Conservation (phyloP, 139 green algal genomes). For the Chlamydomonas urium region DNA sequence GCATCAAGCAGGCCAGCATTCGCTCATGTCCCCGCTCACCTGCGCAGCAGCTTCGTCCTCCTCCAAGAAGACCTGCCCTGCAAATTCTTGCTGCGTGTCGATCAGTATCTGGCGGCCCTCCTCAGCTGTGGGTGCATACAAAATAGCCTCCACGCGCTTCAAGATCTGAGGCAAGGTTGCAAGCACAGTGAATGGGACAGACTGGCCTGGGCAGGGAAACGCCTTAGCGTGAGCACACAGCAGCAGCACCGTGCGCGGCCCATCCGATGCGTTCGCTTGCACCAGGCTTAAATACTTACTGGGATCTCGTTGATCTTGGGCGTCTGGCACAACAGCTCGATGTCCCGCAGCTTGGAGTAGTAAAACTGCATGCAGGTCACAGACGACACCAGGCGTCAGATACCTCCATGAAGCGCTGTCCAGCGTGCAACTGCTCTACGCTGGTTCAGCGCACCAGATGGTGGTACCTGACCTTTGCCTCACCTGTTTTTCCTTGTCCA, state of each 20-base stretch:
- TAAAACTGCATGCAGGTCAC: slow-evolving; percentile 64
- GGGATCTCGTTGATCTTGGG: slow-evolving; percentile 34
- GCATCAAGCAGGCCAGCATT: too few relatives aligned
- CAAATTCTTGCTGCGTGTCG: slow-evolving; percentile 36
- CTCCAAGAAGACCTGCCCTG: slow-evolving; percentile 14
- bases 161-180: too few relatives aligned
- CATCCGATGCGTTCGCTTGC: too few relatives aligned
- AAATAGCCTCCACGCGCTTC: slow-evolving; percentile 66
- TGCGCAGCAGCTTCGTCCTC: slow-evolving; percentile 12
- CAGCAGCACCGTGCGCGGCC: too few relatives aligned
- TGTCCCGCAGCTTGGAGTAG: slow-evolving; percentile 93
- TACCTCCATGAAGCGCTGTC: too few relatives aligned
- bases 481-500: slow-evolving; percentile 53
- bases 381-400: too few relatives aligned
- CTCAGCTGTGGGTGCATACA: slow-evolving; percentile 78
- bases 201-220: too few relatives aligned
- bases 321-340: slow-evolving; percentile 97
- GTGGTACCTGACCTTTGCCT: not conserved
- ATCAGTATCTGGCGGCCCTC: slow-evolving; percentile 37
- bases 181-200: too few relatives aligned
- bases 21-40: not conserved
- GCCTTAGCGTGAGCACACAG: too few relatives aligned
- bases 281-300: too few relatives aligned
- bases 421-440: too few relatives aligned
- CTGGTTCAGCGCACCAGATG: too few relatives aligned